Evolutionary conservation across 495 filamentous ascomycete species (phyloP).

Genomic region (Neurospora hispaniola): DNA sequence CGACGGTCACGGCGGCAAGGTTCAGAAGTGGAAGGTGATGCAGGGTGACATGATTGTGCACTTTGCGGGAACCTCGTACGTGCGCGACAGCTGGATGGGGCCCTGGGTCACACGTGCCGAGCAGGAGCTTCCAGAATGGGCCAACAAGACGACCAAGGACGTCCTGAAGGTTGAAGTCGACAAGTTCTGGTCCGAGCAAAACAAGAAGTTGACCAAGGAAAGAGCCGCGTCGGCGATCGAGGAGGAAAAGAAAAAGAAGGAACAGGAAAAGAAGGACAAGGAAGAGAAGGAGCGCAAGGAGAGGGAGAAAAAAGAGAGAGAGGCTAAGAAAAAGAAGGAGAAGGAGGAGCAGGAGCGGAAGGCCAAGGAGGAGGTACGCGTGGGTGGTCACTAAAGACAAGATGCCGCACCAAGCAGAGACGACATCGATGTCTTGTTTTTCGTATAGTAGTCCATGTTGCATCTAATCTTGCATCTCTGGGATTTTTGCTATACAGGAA

Average conservation of each 20-base stretch:
- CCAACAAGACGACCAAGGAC: conserved; percentile 10
- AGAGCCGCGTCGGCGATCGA: conserved; percentile 3
- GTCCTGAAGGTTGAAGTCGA: conserved; percentile 4
- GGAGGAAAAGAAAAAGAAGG: conserved; percentile 1
- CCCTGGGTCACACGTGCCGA: conserved; percentile 17
- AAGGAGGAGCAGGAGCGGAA: conserved; percentile 4
- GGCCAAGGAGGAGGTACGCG: conserved; percentile 1
- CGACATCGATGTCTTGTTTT: neutral
- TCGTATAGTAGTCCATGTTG: neutral
- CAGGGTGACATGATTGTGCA: conserved; percentile 17
- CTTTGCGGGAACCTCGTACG: conserved; percentile 14
- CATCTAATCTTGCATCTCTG: neutral
- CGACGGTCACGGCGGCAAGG: conserved; percentile 11
- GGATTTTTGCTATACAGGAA: neutral
- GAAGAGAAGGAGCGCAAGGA: conserved; percentile 4
- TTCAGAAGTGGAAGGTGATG: conserved; percentile 21
- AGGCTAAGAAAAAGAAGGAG: conserved; percentile 2
- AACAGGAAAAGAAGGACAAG: conserved; percentile 3
- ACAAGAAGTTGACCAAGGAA: conserved; percentile 2
- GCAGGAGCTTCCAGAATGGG: conserved; percentile 12
- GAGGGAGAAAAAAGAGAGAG: conserved; percentile 2
- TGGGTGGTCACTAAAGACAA: neutral
- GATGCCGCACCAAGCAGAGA: neutral
- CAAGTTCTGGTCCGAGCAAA: conserved; percentile 8
- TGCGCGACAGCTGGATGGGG: conserved; percentile 20